phyloP scores from a whole-genome alignment of 2,329 filamentous ascomycete genomes.

The Aspergillus uvarum region DNA sequence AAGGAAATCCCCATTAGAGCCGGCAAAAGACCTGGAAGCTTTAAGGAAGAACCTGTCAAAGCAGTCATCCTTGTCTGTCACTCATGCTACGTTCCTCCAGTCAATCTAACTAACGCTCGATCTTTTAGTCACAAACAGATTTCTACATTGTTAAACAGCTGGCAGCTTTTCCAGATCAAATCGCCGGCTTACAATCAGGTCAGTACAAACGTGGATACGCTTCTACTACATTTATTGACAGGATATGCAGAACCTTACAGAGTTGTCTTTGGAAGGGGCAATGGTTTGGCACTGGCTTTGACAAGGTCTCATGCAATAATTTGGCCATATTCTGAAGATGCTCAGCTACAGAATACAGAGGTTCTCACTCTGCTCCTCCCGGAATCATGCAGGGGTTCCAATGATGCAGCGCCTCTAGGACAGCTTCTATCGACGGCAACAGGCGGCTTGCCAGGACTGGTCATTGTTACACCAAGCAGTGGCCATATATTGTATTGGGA shows the following conservation, averaged over 20 bases:
- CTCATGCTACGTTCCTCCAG: background rate
- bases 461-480: constrained; percentile 78
- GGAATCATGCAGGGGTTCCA: constrained; percentile 63
- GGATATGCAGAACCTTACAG: constrained; percentile 58
- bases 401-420: constrained; percentile 76
- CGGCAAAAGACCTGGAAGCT: constrained; percentile 38
- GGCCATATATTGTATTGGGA: constrained; percentile 95
- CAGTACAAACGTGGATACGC: constrained; percentile 33
- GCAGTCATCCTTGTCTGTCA: constrained; percentile 39
- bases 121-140: constrained; percentile 70
- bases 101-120: constrained; percentile 12
- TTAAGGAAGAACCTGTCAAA: constrained; percentile 31
- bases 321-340: constrained; percentile 73
- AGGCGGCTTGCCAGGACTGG: constrained; percentile 77
- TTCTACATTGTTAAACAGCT: constrained; percentile 85
- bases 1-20: constrained; percentile 39
- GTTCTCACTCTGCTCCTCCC: constrained; percentile 79
- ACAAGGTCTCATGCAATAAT: constrained; percentile 80
- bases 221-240: constrained; percentile 16
- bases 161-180: constrained; percentile 74
- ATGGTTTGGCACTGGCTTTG: constrained; percentile 74
- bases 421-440: constrained; percentile 77
- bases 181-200: constrained; percentile 68
- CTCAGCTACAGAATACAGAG: constrained; percentile 49
- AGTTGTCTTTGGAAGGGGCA: constrained; percentile 63